Evolutionary conservation across 83 land plant genomes (phyloP).

Genomic region (Isoetes engelmannii): DNA sequence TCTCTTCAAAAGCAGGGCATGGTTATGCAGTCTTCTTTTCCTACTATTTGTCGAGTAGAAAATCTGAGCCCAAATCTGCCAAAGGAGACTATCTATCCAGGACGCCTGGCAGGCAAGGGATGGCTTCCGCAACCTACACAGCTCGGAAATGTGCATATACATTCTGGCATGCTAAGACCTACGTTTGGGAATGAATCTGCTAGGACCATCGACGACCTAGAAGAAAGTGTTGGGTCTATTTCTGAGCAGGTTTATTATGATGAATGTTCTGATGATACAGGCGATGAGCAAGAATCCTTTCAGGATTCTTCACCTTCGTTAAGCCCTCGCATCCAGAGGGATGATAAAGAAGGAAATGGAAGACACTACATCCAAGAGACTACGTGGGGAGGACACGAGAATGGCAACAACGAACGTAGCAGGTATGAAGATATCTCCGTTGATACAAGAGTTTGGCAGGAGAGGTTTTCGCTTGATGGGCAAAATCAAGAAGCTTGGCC

Average conservation of each 20-base stretch:
- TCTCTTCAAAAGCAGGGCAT: neutral
- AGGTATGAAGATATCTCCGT: too few species aligned
- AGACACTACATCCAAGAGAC: too few species aligned
- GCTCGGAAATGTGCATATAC: slow-evolving; percentile 23
- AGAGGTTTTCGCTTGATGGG: too few species aligned
- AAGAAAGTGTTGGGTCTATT: slow-evolving; percentile 35
- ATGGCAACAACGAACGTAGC: too few species aligned
- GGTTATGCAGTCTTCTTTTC: neutral
- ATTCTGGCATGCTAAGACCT: slow-evolving; percentile 16
- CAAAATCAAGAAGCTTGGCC: too few species aligned
- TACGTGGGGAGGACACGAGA: too few species aligned
- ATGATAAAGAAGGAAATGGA: too few species aligned
- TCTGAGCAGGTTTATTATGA: slow-evolving; percentile 17
- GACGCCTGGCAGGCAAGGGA: slow-evolving; percentile 5
- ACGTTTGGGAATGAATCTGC: slow-evolving; percentile 10
- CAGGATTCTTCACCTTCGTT: slow-evolving; percentile 23
- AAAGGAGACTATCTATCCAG: neutral
- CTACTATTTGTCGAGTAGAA: neutral
- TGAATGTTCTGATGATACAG: slow-evolving; percentile 24
- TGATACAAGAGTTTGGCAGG: too few species aligned
- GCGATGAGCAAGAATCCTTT: slow-evolving; percentile 32
- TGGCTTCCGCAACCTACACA: slow-evolving; percentile 27
- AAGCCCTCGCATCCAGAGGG: neutral
- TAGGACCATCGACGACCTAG: slow-evolving; percentile 20
- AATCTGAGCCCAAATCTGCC: slow-evolving; percentile 1